phyloP scores from a whole-genome alignment of 441 rosid species.

The Jatropha multifida region DNA sequence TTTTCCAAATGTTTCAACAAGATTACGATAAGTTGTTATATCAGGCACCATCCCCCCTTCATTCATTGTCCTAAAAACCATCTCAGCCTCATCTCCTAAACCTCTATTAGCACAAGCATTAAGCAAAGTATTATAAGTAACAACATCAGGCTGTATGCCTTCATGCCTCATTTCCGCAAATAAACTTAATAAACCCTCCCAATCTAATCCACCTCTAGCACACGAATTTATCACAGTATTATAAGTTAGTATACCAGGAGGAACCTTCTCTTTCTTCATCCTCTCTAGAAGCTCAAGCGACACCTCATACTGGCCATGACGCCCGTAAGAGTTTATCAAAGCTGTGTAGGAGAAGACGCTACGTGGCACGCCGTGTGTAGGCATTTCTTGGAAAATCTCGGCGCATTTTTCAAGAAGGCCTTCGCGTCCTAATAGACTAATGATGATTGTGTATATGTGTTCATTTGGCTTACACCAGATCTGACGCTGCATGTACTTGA shows the following conservation, averaged over 20 bases:
- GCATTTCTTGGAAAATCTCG: constrained; percentile 92
- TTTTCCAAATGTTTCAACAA: constrained; percentile 77
- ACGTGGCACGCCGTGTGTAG: constrained; percentile 65
- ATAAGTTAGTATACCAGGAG: constrained; percentile 80
- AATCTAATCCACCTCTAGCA: constrained; percentile 84
- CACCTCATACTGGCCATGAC: constrained; percentile 68
- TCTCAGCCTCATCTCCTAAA: constrained; percentile 86
- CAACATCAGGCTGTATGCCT: constrained; percentile 77
- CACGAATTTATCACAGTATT: constrained; percentile 89
- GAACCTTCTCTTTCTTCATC: constrained; percentile 77
- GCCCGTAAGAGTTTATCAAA: constrained; percentile 83
- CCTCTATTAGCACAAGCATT: constrained; percentile 86
- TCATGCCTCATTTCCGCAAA: constrained; percentile 97
- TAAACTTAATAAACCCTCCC: constrained; percentile 90
- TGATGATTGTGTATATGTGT: constrained; percentile 88
- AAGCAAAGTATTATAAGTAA: constrained; percentile 86
- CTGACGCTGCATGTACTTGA: constrained; percentile 96
- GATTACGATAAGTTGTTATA: constrained; percentile 63
- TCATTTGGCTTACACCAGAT: constrained; percentile 97
- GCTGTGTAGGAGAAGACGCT: constrained; percentile 89
- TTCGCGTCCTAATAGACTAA: constrained; percentile 84
- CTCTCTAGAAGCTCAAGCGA: constrained; percentile 76
- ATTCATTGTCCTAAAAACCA: constrained; percentile 92
- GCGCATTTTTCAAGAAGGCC: constrained; percentile 75
- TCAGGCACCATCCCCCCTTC: constrained; percentile 90